These are phyloP conservation scores for Microascus cirrosus DNA, from an alignment of 2,329 filamentous ascomycete genomes.

Conservation along the genomic window DNA sequence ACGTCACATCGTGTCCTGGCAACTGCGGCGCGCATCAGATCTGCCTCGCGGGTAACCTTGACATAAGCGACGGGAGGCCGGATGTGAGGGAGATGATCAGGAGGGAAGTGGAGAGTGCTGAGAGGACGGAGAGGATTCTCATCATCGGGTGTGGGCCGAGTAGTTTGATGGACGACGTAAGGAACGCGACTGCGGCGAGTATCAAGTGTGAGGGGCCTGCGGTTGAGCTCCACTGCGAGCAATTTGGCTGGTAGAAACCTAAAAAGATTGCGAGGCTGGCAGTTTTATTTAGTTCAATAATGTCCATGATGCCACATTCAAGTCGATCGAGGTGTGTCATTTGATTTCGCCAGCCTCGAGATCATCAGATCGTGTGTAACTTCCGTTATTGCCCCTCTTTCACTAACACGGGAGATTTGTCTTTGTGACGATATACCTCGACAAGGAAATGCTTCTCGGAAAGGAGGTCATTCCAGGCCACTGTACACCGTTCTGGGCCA, in stretches of 20 bases:
- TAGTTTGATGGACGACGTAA: conserved; percentile 27
- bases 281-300: neutral
- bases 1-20: neutral
- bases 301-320: neutral
- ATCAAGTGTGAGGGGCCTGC: conserved; percentile 28
- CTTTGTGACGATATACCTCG: too few relatives aligned
- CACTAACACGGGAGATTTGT: too few relatives aligned
- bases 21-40: conserved; percentile 5
- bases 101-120: conserved; percentile 15
- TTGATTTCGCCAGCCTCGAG: too few relatives aligned
- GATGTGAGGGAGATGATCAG: conserved; percentile 23
- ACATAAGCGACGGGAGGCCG: conserved; percentile 22
- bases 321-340: neutral
- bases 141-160: conserved; percentile 36
- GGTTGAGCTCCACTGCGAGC: conserved; percentile 36
- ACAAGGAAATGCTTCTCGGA: too few relatives aligned
- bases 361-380: too few relatives aligned
- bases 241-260: conserved; percentile 27
- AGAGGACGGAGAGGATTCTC: conserved; percentile 20
- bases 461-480: too few relatives aligned
- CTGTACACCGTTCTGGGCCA: too few relatives aligned
- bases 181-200: conserved; percentile 25
- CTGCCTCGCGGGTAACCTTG: conserved; percentile 9
- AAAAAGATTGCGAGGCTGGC: neutral
- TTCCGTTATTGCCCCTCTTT: too few relatives aligned